Conservation (phyloP, 257 asterid genomes). For the Forsythia suspensa region DNA sequence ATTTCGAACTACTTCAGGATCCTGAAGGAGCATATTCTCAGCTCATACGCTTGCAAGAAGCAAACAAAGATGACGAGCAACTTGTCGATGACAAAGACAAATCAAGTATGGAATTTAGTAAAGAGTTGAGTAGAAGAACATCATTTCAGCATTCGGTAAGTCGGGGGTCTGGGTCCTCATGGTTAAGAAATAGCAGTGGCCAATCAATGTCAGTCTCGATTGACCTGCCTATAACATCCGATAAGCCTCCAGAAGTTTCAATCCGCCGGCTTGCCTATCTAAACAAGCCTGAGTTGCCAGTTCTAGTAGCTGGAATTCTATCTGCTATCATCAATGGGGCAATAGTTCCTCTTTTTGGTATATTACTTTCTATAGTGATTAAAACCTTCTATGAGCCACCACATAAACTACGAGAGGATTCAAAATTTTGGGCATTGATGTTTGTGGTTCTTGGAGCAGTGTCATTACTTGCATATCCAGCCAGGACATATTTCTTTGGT, state of each 20-base stretch:
- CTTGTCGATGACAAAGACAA: slow-evolving; percentile 38
- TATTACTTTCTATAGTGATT: slow-evolving; percentile 58
- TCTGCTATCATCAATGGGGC: slow-evolving; percentile 77
- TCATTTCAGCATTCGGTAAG: slow-evolving; percentile 50
- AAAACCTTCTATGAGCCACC: slow-evolving; percentile 64
- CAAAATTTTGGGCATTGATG: slow-evolving; percentile 78
- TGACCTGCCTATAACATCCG: slow-evolving; percentile 42
- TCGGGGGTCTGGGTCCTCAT: slow-evolving; percentile 53
- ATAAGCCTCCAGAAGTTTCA: slow-evolving; percentile 48
- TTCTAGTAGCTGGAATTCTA: slow-evolving; percentile 47
- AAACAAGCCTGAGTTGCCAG: slow-evolving; percentile 78
- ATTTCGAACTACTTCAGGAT: slow-evolving; percentile 41
- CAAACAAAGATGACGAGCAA: slow-evolving; percentile 40
- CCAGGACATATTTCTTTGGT: slow-evolving; percentile 74
- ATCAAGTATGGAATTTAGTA: slow-evolving; percentile 34
- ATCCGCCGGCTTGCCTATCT: slow-evolving; percentile 57
- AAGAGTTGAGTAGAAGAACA: slow-evolving; percentile 56
- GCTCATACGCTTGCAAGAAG: slow-evolving; percentile 57
- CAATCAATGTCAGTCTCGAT: slow-evolving; percentile 52
- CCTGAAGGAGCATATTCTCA: slow-evolving; percentile 59
- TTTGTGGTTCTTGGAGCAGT: slow-evolving; percentile 64
- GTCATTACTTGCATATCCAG: slow-evolving; percentile 70
- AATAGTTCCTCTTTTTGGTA: slow-evolving; percentile 67
- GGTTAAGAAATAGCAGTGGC: slow-evolving; percentile 58
- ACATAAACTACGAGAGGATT: slow-evolving; percentile 49